Percentiles rank a stretch among this genome's conserved stretches.
Evolutionary conservation across 495 filamentous ascomycete genomes (phyloP).

Genomic region (Amphirosellinia nigrospora): DNA sequence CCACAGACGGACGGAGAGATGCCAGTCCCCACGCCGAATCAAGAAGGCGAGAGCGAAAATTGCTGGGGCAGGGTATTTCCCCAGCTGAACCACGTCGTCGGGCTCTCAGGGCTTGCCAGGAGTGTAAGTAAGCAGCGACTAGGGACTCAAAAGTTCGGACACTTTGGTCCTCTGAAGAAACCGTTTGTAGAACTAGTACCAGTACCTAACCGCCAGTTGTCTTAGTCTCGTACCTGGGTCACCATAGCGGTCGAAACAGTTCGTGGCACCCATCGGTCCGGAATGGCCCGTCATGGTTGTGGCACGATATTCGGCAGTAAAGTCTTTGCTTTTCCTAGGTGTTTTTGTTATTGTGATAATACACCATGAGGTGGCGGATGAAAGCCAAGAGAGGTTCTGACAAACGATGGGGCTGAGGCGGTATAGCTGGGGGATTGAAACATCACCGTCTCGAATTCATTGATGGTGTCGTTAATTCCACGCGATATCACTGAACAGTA

Average conservation of each 20-base stretch:
- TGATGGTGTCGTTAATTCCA: not conserved
- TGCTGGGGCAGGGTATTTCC: not conserved
- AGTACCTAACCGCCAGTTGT: not conserved
- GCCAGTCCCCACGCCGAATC: constrained; percentile 15
- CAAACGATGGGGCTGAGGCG: not conserved
- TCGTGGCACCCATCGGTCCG: not conserved
- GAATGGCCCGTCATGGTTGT: not conserved
- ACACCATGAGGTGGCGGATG: not conserved
- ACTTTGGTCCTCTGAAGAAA: not conserved
- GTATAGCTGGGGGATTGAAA: not conserved
- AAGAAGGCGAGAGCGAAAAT: constrained; percentile 8
- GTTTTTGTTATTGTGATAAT: not conserved
- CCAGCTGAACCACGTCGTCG: constrained; percentile 25
- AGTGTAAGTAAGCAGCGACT: constrained; percentile 11
- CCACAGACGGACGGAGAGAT: not conserved
- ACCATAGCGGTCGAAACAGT: not conserved
- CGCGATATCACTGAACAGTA: not conserved
- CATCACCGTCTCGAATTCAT: constrained; percentile 3
- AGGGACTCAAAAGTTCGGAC: not conserved
- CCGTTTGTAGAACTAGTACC: not conserved
- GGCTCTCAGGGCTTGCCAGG: constrained; percentile 10
- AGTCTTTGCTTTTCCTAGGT: not conserved
- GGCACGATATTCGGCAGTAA: not conserved
- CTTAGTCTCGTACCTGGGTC: constrained; percentile 1
- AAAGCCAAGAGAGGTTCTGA: not conserved